Percentiles rank a stretch among this genome's conserved stretches.
phyloP scores from a whole-genome alignment of 2,329 filamentous ascomycete species.

The Keithomyces neogunnii region DNA sequence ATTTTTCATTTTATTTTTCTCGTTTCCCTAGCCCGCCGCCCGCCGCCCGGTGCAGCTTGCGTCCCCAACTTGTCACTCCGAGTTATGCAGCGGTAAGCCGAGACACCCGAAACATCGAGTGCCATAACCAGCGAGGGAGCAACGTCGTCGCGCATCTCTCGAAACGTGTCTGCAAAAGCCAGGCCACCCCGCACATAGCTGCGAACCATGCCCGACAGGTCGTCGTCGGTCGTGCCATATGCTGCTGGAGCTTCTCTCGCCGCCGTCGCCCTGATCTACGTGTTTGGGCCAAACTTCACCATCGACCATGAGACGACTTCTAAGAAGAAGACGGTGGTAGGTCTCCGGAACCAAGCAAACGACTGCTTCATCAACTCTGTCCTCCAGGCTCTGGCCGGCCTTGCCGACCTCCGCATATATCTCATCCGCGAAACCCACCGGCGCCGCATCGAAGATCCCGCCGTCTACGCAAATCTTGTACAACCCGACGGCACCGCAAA shows the following conservation, averaged over 20 bases:
- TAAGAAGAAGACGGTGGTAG: slow-evolving; percentile 81
- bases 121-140: neutral
- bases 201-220: slow-evolving; percentile 27
- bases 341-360: slow-evolving; percentile 83
- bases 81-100: neutral
- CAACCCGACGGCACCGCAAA: slow-evolving; percentile 31
- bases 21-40: neutral
- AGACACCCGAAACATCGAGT: neutral
- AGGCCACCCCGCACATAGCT: slow-evolving; percentile 2
- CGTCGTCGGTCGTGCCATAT: slow-evolving; percentile 59
- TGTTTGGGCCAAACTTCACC: slow-evolving; percentile 95
- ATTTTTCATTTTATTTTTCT: neutral
- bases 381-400: slow-evolving; percentile 82
- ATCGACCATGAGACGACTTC: slow-evolving; percentile 71
- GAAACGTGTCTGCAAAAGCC: neutral
- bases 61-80: no score
- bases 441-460: slow-evolving; percentile 67
- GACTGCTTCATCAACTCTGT: slow-evolving; percentile 97
- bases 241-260: slow-evolving; percentile 92
- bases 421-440: slow-evolving; percentile 87
- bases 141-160: neutral
- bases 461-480: slow-evolving; percentile 62
- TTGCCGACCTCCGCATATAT: slow-evolving; percentile 83
- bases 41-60: neutral
- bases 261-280: slow-evolving; percentile 90